These are phyloP conservation scores for Colletotrichum phormii DNA, from an alignment of 2,329 filamentous ascomycete species.

Conservation along the genomic window DNA sequence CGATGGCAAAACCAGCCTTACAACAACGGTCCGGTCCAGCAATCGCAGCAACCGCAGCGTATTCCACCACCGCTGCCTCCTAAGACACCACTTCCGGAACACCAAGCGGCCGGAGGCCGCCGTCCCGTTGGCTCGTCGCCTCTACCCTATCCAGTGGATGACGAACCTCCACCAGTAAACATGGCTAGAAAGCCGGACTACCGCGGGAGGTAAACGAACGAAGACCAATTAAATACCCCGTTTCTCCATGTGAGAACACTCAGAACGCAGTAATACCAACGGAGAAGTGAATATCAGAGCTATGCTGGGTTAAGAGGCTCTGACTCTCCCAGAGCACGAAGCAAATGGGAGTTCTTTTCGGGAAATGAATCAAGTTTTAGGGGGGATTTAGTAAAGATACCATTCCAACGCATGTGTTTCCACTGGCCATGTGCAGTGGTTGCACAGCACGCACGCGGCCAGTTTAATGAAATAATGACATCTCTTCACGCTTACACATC, in stretches of 20 bases:
- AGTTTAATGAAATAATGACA: slow-evolving; percentile 27
- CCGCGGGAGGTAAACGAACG: slow-evolving; percentile 55
- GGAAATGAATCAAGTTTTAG: neutral
- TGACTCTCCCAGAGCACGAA: neutral
- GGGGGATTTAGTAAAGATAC: slow-evolving; percentile 28
- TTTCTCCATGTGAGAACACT: neutral
- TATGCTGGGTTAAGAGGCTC: neutral
- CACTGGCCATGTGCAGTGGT: neutral
- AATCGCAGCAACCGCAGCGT: slow-evolving; percentile 46
- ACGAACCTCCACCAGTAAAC: slow-evolving; percentile 86
- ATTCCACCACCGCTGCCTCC: slow-evolving; percentile 78
- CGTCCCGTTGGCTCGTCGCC: slow-evolving; percentile 45
- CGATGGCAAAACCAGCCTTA: slow-evolving; percentile 48
- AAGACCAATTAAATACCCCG: neutral
- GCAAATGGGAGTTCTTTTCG: slow-evolving; percentile 9
- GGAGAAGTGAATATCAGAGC: neutral
- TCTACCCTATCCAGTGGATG: slow-evolving; percentile 83
- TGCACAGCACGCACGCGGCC: neutral
- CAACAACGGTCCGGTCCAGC: slow-evolving; percentile 30
- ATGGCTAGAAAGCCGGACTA: slow-evolving; percentile 88
- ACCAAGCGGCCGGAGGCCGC: slow-evolving; percentile 49
- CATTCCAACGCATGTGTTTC: slow-evolving; percentile 22
- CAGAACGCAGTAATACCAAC: neutral
- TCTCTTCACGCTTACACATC: neutral
- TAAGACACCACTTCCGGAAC: slow-evolving; percentile 77